Evolutionary conservation across 2,329 filamentous ascomycete species (phyloP), one percentile per base, ranked within the genome.

Genomic region (Paracoccidioides brasiliensis): DNA sequence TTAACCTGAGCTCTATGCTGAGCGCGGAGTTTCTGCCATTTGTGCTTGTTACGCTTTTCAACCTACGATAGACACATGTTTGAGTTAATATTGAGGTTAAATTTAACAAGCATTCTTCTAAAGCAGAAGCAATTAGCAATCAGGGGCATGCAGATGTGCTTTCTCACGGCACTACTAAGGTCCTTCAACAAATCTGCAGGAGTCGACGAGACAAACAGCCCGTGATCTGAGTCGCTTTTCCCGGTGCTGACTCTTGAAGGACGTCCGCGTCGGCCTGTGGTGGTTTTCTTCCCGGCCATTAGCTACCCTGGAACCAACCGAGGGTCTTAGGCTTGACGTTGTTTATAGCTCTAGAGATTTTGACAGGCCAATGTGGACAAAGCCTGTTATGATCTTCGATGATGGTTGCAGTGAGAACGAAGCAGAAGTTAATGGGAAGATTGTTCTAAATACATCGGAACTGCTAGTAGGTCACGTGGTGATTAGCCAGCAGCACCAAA

Each of bases 91-190:
- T 9, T 7, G 12, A 38, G 30, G 4, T 22, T 22, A 22, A 22
- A 22, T 22, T 22, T 22, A 22, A 22, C 22, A 8, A 28, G n/a
- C 45, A 51, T 22, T 8, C 8, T 38, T 50, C 32, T 28, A 35
- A 22, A 52, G 32, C 15, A 37, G 32, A 33, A 28, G n/a, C 12
- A 55, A 28, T 14, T 30, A 52, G 15, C 44, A 49, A 32, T 14
- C 28, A 51, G n/a, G n/a, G 30, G 40, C 32, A 46, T 12, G 44
- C 28, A 46, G 44, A 46, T 52, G 40, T 45, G 48, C 45, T 52
- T 22, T 44, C 61, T 60, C 57, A 63, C 60, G 53, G 61, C 56
- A 46, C 52, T 55, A 12, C 56, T 57, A 22, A 58, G 42, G n/a
- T 54, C 54, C 54, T 55, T 60, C 8, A 61, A 42, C 15, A 60